Base-by-base conservation (phyloP, 2,329 filamentous ascomycete genomes). In the Pyrenophora teres region DNA sequence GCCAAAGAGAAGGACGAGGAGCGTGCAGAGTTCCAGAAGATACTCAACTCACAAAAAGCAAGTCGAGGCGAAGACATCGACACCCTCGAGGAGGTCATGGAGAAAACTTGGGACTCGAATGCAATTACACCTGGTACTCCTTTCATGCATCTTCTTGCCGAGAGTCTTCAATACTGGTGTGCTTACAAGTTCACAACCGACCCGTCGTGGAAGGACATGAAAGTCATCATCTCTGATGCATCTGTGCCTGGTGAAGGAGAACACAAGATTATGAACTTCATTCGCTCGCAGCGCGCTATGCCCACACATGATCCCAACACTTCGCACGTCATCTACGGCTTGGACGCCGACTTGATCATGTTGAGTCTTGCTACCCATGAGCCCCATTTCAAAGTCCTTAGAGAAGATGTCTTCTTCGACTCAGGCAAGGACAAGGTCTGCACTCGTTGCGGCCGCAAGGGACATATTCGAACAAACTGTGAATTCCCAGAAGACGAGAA, bases 321-420 rank as follows among this genome's bases (percentile, higher is more conserved):
- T 18, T 89, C 90, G 55, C 94, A 99, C 77, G 95, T 99, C 66
- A 97, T 99, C 57, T 99, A 99, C 71, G 94, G 94, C 42, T 81
- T 99, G 70, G 94, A 99, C 79, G 95, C 94, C 54, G 94, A 99
- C 82, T 81, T 99, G 62, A 99, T 99, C 77, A 99, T 99, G 94
- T 81, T 99, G 70, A 94, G 93, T 54, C 85, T 99, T 63, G 94
- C 90, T 21, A 99, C 94, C 13, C 95, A 99, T 75, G 95, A 99
- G 72, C 94, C 95, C 47, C 88, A 97, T 76, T 99, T 99, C 75
- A 88, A 92, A 65, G 92, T 99, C 42, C 81, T 99, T 42, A 89
- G 94, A 76, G 94, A 99, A 76, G 95, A 99, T 73, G 94, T 99
- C 31, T 97, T 97, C 72, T 89, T 88, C 61, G 90, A 96, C 71